Conservation (phyloP, 768 basidiomycete genomes). For the Podaxis sp. region DNA sequence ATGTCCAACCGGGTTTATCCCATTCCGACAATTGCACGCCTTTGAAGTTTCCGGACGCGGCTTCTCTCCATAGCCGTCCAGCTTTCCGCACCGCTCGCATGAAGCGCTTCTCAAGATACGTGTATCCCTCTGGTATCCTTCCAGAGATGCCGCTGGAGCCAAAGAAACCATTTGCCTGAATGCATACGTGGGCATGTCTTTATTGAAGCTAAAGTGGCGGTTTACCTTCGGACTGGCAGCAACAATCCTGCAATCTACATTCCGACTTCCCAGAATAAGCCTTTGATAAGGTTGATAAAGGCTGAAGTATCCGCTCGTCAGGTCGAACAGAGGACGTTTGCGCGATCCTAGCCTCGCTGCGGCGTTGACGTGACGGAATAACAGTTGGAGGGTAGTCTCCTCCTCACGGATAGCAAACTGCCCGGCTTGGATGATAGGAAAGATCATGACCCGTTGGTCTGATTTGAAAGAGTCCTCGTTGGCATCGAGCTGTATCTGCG, state of each 20-base stretch:
- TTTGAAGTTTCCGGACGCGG: constrained; percentile 26
- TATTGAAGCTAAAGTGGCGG: background rate
- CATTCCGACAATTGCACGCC: constrained; percentile 84
- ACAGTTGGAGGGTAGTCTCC: constrained; percentile 55
- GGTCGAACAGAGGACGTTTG: constrained; percentile 57
- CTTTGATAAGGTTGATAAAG: constrained; percentile 79
- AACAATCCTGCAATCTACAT: constrained; percentile 68
- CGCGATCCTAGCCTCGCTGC: constrained; percentile 12
- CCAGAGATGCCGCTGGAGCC: constrained; percentile 88
- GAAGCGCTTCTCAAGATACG: constrained; percentile 82
- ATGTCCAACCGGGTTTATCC: constrained; percentile 90
- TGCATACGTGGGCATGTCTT: constrained; percentile 8
- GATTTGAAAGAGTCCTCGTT: constrained; percentile 1
- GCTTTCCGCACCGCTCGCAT: constrained; percentile 61
- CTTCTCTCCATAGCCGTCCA: constrained; percentile 36
- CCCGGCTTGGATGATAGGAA: constrained; percentile 88
- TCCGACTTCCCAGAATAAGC: constrained; percentile 57
- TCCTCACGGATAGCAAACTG: constrained; percentile 88
- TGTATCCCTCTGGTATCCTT: constrained; percentile 95
- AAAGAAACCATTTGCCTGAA: constrained; percentile 93
- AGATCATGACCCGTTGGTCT: constrained; percentile 47
- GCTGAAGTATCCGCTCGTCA: constrained; percentile 97
- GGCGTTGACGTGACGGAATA: constrained; percentile 53
- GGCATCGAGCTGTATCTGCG: constrained; percentile 13
- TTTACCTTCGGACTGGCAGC: constrained; percentile 84